A percentile compares a stretch with the other conserved stretches of the same genome.
phyloP scores from a whole-genome alignment of 352 stramenopile species.

The Globisporangium viniferum region DNA sequence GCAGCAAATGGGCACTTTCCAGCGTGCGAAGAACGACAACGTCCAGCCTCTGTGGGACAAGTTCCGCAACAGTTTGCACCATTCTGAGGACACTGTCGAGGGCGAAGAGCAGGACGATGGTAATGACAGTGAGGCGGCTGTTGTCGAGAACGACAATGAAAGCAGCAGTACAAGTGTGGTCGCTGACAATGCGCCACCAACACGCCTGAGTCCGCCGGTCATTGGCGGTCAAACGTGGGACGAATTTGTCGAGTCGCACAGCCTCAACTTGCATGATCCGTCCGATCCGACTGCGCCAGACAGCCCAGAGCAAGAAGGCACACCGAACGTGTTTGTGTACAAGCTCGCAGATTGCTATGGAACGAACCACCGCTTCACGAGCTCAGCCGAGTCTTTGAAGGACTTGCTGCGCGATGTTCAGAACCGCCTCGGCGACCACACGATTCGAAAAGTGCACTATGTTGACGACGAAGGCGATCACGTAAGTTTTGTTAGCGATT shows the following conservation, averaged over 20 bases:
- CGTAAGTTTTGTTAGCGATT: background rate
- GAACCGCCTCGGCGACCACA: conserved; percentile 68
- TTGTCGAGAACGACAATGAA: background rate
- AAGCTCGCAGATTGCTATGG: conserved; percentile 81
- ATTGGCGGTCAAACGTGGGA: conserved; percentile 42
- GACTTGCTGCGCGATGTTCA: conserved; percentile 72
- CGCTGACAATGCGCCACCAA: background rate
- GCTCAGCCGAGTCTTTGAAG: conserved; percentile 69
- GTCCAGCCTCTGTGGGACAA: conserved; percentile 77
- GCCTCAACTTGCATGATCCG: conserved; percentile 15
- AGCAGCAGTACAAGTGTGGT: background rate
- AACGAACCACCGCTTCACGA: conserved; percentile 85
- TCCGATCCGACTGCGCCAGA: conserved; percentile 30
- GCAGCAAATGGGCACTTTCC: conserved; percentile 82
- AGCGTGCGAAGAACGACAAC: conserved; percentile 58
- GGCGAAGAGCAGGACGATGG: conserved; percentile 28
- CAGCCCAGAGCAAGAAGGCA: conserved; percentile 19
- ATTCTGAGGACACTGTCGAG: conserved; percentile 26
- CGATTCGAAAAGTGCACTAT: conserved; percentile 74
- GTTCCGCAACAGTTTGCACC: conserved; percentile 56
- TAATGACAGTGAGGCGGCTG: conserved; percentile 12
- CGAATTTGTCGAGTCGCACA: conserved; percentile 38
- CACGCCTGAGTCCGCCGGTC: conserved; percentile 20
- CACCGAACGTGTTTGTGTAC: conserved; percentile 69
- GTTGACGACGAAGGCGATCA: conserved; percentile 83